Evolutionary conservation across 345 rosid species (phyloP), one percentile per base, ranked within the genome.

Genomic region (Reutealis trisperma): DNA sequence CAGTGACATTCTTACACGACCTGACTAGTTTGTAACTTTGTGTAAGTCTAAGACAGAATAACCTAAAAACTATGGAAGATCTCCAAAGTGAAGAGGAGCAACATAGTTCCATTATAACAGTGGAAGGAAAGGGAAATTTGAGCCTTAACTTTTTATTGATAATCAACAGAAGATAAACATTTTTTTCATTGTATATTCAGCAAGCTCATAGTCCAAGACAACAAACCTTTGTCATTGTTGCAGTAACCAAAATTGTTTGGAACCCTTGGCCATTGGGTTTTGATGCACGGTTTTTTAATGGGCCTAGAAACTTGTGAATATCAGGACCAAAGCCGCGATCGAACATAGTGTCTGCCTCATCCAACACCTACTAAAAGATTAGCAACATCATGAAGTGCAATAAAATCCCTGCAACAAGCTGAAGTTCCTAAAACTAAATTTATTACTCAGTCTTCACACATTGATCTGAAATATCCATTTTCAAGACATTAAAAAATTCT

Each of bases 321-420:
- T 95, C 99, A 30, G 99, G 97, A 79, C 98, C 99, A 82, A 95
- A 95, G 54, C 98, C 97, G 80, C 86, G 97, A 84, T 93, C 99
- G 77, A 95, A 95, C 99, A 95, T 95, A 58, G 99, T 93, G 85
- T 95, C 99, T 57, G 99, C 99, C 86, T 95, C 99, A 87, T 95
- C 99, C 81, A 93, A 84, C 69, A 92, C 99, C 98, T 95, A 87
- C 54, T 58, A 83, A 82, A 60, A 74, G 62, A 72, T 11, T 65
- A 52, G 61, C 60, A 79, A 61, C 75, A 73, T 79, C 71, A 83
- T 25, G 8, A 78, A 76, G 67, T 24, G 55, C 19, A 83, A 54
- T 55, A 42, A 72, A 73, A 30, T 52, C 54, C 24, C 30, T 72
- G 73, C 32, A 30, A 49, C 63, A 51, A 63, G 25, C 41, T 51